Evolutionary conservation across 1,284 basidiomycete genomes (phyloP), one percentile per base, ranked within the genome.

Genomic region (Heterobasidion occidentale): DNA sequence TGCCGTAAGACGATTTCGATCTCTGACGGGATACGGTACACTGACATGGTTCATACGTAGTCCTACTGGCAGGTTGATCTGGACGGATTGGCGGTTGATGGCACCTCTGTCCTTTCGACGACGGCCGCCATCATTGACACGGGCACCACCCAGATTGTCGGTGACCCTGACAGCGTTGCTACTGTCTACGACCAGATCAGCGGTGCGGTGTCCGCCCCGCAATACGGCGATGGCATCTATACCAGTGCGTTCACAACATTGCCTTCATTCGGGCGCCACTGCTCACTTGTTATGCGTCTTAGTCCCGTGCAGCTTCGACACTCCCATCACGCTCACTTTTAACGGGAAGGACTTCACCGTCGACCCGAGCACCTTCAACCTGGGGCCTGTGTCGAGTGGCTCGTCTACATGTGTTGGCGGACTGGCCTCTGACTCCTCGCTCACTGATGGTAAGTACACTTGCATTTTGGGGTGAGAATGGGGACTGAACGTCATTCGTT

Each of bases 41-140:
- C 5, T 46, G 34, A 17, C 8, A 14, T 20, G n/a, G 9, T 42
- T 12, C 34, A 12, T 44, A 17, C 33, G 19, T 33, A 65, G 60
- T 63, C 62, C 7, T 69, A 61, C 60, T 68, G 65, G 65, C 64
- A 67, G 53, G 60, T 66, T 44, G 47, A 56, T 27, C 50, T 66
- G 51, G 59, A 60, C 49, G 54, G 55, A 36, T 49, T 63, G n/a
- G 44, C 53, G 9, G 57, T 65, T 36, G 56, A 62, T 36, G 61
- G 61, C 53, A 56, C 52, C 9, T 38, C 19, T 6, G 54, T 55
- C 36, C 50, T 60, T 36, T 48, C 45, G 5, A 17, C 35, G 14
- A 55, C 33, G 12, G 34, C 54, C 17, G 57, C 59, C 36, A 57
- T 57, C 52, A 53, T 57, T 38, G 56, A 57, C 52, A 54, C 53